Percentiles rank a stretch among this genome's conserved stretches.
Evolutionary conservation across 2,329 filamentous ascomycete genomes (phyloP).

Genomic region (Botrytis galanthina): DNA sequence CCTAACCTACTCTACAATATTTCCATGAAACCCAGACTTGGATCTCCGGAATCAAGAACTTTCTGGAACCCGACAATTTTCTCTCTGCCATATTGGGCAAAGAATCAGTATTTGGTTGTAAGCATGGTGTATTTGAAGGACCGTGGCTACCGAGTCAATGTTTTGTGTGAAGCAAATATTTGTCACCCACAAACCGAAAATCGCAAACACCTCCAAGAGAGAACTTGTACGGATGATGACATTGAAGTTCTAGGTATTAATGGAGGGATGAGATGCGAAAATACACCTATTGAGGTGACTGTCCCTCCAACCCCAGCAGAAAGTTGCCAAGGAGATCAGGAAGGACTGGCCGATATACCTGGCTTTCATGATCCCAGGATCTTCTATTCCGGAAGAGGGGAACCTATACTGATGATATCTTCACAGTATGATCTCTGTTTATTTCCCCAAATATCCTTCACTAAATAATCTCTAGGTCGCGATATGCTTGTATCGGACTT

Average conservation of each 20-base stretch:
- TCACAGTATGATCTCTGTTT: constrained; percentile 35
- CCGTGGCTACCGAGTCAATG: constrained; percentile 41
- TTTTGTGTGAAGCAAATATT: constrained; percentile 43
- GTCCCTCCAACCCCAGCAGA: constrained; percentile 43
- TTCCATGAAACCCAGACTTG: constrained; percentile 35
- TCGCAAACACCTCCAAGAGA: constrained; percentile 28
- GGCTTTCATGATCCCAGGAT: constrained; percentile 44
- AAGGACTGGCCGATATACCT: constrained; percentile 40
- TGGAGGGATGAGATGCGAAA: constrained; percentile 40
- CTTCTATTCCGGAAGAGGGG: constrained; percentile 43
- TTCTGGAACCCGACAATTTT: constrained; percentile 44
- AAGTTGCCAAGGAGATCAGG: constrained; percentile 38
- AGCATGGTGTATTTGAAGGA: constrained; percentile 39
- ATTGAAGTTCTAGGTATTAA: constrained; percentile 36
- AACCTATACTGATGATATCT: constrained; percentile 42
- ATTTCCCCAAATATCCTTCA: constrained; percentile 26
- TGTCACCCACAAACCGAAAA: constrained; percentile 32
- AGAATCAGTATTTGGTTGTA: constrained; percentile 41
- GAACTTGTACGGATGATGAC: constrained; percentile 38
- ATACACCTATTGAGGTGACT: constrained; percentile 37
- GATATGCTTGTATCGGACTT: constrained; percentile 32
- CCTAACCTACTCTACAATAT: constrained; percentile 40
- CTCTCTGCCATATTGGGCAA: constrained; percentile 41
- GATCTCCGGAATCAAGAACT: constrained; percentile 29
- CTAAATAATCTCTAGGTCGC: constrained; percentile 25